phyloP scores from a whole-genome alignment of 2,329 filamentous ascomycete species.

The Colletotrichum musae region DNA sequence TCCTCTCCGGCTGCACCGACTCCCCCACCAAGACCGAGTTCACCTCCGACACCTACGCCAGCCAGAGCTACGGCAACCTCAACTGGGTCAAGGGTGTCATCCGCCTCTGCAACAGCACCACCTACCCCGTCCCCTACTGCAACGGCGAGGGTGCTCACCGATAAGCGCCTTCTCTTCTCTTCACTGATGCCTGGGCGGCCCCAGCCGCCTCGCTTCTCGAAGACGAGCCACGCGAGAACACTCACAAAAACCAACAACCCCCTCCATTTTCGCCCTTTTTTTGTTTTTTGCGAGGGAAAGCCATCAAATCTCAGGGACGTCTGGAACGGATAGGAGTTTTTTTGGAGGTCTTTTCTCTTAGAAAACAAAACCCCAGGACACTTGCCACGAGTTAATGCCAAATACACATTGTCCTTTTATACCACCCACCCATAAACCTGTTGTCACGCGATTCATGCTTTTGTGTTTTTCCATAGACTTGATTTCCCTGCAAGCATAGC shows the following conservation, averaged over 20 bases:
- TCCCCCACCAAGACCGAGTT: conserved; percentile 46
- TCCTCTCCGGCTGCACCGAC: conserved; percentile 53
- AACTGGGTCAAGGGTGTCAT: conserved; percentile 58
- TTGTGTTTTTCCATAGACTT: conserved; percentile 23
- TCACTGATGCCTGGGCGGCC: no score
- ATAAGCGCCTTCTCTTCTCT: conserved; percentile 3
- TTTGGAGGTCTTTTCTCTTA: conserved; percentile 32
- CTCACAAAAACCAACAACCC: conserved; percentile 1
- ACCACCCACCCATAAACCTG: conserved; percentile 22
- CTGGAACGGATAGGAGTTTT: conserved; percentile 35
- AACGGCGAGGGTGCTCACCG: conserved; percentile 49
- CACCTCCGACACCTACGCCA: conserved; percentile 52
- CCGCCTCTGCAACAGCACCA: conserved; percentile 52
- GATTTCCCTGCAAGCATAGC: background rate
- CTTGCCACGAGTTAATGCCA: conserved; percentile 34
- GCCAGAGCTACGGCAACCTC: conserved; percentile 50
- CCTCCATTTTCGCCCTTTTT: background rate
- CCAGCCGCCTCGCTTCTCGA: background rate
- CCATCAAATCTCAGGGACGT: conserved; percentile 29
- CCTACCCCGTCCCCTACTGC: conserved; percentile 55
- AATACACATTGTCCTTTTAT: conserved; percentile 27
- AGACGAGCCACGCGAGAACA: conserved; percentile 9
- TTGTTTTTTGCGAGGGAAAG: conserved; percentile 26
- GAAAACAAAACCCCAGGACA: conserved; percentile 23
- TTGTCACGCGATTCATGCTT: conserved; percentile 31